phyloP scores from a whole-genome alignment of 75 land plant species.

The Isoetes taiwanensis region DNA sequence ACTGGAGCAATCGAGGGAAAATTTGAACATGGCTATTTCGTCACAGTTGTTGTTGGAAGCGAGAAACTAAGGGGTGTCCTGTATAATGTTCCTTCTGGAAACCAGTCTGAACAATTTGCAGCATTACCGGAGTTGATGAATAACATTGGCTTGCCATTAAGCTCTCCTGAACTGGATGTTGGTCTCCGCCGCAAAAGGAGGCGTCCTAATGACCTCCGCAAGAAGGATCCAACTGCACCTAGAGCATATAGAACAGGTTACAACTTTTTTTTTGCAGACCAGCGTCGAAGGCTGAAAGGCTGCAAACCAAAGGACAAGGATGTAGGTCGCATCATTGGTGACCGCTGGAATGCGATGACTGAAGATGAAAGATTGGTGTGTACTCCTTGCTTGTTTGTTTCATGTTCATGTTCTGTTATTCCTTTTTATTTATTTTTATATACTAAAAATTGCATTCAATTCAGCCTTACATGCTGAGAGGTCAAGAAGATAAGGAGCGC shows the following conservation, averaged over 20 bases:
- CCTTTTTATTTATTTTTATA: not conserved
- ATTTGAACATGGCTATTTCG: conserved; percentile 73
- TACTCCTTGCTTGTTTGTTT: not conserved
- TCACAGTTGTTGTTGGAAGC: conserved; percentile 44
- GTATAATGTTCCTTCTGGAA: conserved; percentile 50
- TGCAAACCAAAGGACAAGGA: conserved; percentile 1
- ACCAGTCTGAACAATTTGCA: too few relatives aligned
- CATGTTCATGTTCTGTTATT: not conserved
- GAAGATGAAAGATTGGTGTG: conserved; percentile 16
- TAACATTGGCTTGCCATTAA: too few relatives aligned
- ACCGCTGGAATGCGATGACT: conserved; percentile 13
- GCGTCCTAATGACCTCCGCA: too few relatives aligned
- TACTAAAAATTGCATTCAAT: too few relatives aligned
- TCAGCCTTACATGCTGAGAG: conserved; percentile 12
- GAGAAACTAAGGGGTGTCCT: conserved; percentile 55
- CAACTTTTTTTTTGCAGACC: conserved; percentile 15
- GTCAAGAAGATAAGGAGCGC: conserved; percentile 10
- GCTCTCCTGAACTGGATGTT: too few relatives aligned
- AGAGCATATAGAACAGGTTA: conserved; percentile 10
- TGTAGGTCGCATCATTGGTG: conserved; percentile 10
- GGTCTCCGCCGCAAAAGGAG: too few relatives aligned
- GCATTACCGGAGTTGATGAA: too few relatives aligned
- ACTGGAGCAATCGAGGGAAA: conserved; percentile 59
- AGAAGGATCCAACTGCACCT: conserved; percentile 14
- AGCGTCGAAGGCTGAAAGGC: conserved; percentile 10